Conservation (phyloP, 2,329 filamentous ascomycete species). For the Beauveria varroae region DNA sequence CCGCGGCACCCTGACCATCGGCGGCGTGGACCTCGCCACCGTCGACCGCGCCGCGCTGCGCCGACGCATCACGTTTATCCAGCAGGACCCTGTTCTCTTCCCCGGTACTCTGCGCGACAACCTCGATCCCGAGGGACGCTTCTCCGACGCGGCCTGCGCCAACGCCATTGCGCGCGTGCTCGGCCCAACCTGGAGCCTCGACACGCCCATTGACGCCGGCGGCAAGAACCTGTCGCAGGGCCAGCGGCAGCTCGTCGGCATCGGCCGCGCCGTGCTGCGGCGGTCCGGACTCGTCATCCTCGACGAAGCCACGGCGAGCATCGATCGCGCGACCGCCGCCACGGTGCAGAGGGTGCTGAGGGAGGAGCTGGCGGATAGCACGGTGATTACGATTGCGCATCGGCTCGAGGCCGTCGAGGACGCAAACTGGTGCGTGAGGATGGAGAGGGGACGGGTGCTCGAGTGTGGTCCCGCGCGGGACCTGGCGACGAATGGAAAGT, state of each 20-base stretch:
- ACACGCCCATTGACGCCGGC: constrained; percentile 48
- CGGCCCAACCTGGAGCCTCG: constrained; percentile 37
- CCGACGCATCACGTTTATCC: constrained; percentile 53
- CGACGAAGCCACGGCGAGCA: constrained; percentile 59
- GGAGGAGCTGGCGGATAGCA: constrained; percentile 46
- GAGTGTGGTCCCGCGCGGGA: constrained; percentile 35
- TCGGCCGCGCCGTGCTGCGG: constrained; percentile 52
- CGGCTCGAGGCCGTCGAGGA: constrained; percentile 54
- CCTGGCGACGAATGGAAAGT: background rate
- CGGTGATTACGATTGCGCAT: constrained; percentile 61
- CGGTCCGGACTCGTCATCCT: constrained; percentile 53
- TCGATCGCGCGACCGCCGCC: constrained; percentile 51
- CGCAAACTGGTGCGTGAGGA: constrained; percentile 45
- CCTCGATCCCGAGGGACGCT: constrained; percentile 59
- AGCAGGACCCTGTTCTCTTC: constrained; percentile 56
- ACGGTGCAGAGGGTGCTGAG: constrained; percentile 51
- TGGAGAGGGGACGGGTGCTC: constrained; percentile 45
- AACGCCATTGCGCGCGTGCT: constrained; percentile 53
- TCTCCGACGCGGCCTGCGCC: constrained; percentile 42
- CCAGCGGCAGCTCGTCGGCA: constrained; percentile 54
- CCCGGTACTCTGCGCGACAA: constrained; percentile 54
- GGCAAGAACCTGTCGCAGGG: constrained; percentile 57
- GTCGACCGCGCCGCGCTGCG: constrained; percentile 50
- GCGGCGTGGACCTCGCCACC: constrained; percentile 41
- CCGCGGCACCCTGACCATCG: constrained; percentile 45